These are phyloP conservation scores for Globisporangium splendens DNA, from an alignment of 352 stramenopile species.

Conservation along the genomic window DNA sequence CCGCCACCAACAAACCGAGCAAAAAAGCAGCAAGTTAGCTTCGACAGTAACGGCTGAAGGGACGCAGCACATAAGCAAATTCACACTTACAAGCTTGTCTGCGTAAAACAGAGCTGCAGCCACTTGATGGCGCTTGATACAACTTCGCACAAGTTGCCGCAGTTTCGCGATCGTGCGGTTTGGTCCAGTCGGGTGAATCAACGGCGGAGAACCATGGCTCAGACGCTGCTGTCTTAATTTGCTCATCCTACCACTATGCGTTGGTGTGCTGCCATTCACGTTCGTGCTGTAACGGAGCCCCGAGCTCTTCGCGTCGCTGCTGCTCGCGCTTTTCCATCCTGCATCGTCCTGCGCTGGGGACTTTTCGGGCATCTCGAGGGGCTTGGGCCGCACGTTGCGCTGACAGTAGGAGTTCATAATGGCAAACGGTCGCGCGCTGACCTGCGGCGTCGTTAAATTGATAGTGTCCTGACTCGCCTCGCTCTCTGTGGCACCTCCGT, in stretches of 20 bases:
- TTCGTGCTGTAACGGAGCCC: conserved; percentile 15
- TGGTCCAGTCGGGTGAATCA: conserved; percentile 6
- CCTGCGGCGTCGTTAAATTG: not conserved
- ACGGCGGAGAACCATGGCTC: not conserved
- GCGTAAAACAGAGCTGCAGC: conserved; percentile 69
- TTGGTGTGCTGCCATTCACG: conserved; percentile 17
- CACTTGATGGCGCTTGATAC: conserved; percentile 47
- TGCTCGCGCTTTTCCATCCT: conserved; percentile 14
- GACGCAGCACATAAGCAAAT: not conserved
- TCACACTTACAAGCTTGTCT: conserved; percentile 57
- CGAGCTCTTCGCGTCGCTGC: conserved; percentile 11
- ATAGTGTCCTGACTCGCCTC: not conserved
- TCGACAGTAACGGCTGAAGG: not conserved
- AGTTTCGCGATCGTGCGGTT: conserved; percentile 27
- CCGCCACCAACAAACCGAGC: conserved; percentile 4
- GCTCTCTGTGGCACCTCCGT: conserved; percentile 4
- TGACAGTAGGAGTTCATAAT: conserved; percentile 11
- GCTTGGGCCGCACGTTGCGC: conserved; percentile 7
- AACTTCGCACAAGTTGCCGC: conserved; percentile 40
- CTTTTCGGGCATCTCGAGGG: conserved; percentile 9
- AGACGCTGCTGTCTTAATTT: not conserved
- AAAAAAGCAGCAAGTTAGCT: not conserved
- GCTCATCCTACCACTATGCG: conserved; percentile 1
- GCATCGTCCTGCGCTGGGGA: conserved; percentile 8
- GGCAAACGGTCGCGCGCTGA: conserved; percentile 1